Evolutionary conservation across 2,329 filamentous ascomycete species (phyloP).

Genomic region (Penicillium frequentans): DNA sequence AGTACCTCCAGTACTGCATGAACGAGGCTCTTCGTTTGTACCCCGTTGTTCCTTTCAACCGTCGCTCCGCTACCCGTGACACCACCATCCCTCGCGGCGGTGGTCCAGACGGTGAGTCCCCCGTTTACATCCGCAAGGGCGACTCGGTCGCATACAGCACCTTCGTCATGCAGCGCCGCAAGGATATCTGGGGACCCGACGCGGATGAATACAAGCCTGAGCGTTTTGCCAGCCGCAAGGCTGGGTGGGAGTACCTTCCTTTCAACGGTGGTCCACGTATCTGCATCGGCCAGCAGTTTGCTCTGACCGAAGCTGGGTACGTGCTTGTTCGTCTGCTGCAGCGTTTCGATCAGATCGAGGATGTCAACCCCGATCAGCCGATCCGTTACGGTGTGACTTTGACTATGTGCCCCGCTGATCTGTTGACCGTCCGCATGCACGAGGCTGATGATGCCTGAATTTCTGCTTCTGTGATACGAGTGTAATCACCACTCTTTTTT

Average conservation of each 20-base stretch:
- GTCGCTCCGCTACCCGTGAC: slow-evolving; percentile 38
- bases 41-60: slow-evolving; percentile 49
- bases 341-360: slow-evolving; percentile 63
- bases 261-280: slow-evolving; percentile 75
- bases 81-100: slow-evolving; percentile 55
- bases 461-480: not conserved
- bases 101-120: slow-evolving; percentile 59
- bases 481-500: not conserved
- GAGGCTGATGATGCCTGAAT: slow-evolving; percentile 22
- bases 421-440: slow-evolving; percentile 33
- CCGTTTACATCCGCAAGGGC: slow-evolving; percentile 66
- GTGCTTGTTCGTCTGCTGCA: slow-evolving; percentile 72
- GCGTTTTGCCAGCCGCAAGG: slow-evolving; percentile 66
- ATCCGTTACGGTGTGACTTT: slow-evolving; percentile 24
- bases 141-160: slow-evolving; percentile 66
- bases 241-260: slow-evolving; percentile 69
- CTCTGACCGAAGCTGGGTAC: slow-evolving; percentile 68
- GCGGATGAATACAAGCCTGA: slow-evolving; percentile 63
- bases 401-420: slow-evolving; percentile 29
- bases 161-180: slow-evolving; percentile 71
- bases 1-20: slow-evolving; percentile 38
- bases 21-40: slow-evolving; percentile 47
- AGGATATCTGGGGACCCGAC: slow-evolving; percentile 49
- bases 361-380: slow-evolving; percentile 19
- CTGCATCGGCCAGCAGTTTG: slow-evolving; percentile 80